Base-by-base conservation (phyloP, 495 filamentous ascomycete species). In the Daldinia childiae region DNA sequence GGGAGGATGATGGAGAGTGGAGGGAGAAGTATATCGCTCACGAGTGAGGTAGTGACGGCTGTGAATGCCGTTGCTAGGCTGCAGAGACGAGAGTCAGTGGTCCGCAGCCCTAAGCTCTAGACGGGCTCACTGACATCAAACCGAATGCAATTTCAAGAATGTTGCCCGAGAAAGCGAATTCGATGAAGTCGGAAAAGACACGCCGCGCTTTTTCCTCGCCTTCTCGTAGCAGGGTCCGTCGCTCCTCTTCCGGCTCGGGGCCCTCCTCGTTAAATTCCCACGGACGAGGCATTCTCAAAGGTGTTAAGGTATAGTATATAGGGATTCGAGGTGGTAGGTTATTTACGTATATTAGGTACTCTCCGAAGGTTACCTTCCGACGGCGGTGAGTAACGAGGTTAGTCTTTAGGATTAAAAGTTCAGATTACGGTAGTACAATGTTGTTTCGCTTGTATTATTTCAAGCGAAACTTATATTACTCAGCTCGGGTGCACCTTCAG, bases 71-170 rank as follows among this genome's bases (percentile, higher is more conserved):
- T 85, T 11, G 90, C 91, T 43, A 93, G 81, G 63, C 90, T 91
- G 50, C 64, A 24, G 15, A 59, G 24, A 59, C 21, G 41, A 56
- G 55, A 57, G 52, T 71, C 21, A 71, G 57, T 12, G 61, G 54
- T 15, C 1, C 17, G 29, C 15, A 17, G 27, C 34, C 48, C 19
- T n/a, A 9, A 45, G 38, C 19, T 39, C 48, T 14, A 24, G 17
- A 26, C 32, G 48, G 36, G 6, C 56, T 51, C 27, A 73, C 83
- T 74, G 69, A 91, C 89, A 93, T 92, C 79, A 93, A 82, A 70
- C 91, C 91, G 50, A 92, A 87, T 14, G 91, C 91, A 48, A 93
- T 90, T 75, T 92, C 89, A 27, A 93, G 84, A 34, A 93, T 90
- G 66, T 93, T 93, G 62, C 91, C 91, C 54, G 89, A 86, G 29